A percentile compares a stretch with the other conserved stretches of the same genome.
phyloP scores from a whole-genome alignment of 441 rosid species.

The Sinapis alba region DNA sequence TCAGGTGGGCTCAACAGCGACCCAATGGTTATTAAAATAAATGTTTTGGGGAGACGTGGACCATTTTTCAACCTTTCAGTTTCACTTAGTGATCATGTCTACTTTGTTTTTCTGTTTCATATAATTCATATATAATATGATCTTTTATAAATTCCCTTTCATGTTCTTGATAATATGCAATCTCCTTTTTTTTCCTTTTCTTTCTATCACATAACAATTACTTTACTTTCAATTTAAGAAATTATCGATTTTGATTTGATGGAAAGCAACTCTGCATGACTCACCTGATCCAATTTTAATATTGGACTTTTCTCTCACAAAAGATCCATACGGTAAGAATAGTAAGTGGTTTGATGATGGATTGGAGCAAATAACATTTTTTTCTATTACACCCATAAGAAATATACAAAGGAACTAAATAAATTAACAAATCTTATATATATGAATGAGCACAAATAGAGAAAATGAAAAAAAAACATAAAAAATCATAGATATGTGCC shows the following conservation, averaged over 20 bases:
- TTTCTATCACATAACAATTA: conserved; percentile 16
- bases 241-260: conserved; percentile 13
- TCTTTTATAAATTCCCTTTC: not conserved
- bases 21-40: conserved; percentile 19
- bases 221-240: conserved; percentile 30
- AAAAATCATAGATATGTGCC: conserved; percentile 1
- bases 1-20: conserved; percentile 26
- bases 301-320: conserved; percentile 7
- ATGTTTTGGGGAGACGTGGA: conserved; percentile 28
- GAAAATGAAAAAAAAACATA: not conserved
- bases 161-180: conserved; percentile 25
- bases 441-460: not conserved
- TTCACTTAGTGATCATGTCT: conserved; percentile 36
- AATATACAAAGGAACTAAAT: not conserved
- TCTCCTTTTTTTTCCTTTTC: conserved; percentile 20
- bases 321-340: conserved; percentile 11
- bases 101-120: conserved; percentile 27
- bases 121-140: conserved; percentile 1
- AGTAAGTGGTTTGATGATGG: not conserved
- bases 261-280: conserved; percentile 32
- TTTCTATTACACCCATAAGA: not conserved
- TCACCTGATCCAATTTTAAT: conserved; percentile 4
- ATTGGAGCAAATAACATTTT: not conserved
- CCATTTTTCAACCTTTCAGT: conserved; percentile 30
- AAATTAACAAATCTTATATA: not conserved